Conservation (phyloP, 1,284 basidiomycete species). For the Leccinum fuscescens region DNA sequence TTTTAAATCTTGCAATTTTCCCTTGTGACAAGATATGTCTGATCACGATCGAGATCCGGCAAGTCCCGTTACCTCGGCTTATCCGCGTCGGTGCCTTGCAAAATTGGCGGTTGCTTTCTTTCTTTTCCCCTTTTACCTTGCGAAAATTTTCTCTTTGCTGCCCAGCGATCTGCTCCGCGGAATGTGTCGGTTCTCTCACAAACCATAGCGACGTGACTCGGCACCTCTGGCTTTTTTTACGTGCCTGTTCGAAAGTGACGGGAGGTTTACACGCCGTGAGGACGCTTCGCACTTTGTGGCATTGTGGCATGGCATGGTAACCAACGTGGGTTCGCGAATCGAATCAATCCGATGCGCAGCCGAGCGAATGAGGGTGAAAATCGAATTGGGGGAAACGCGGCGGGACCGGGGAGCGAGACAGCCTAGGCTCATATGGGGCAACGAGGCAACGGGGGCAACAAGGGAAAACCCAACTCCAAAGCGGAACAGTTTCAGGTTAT, state of each 20-base stretch:
- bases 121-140: not conserved
- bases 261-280: slow-evolving; percentile 4
- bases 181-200: slow-evolving; percentile 9
- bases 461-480: not conserved
- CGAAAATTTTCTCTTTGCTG: not conserved
- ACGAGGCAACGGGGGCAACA: not conserved
- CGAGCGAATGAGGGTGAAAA: not conserved
- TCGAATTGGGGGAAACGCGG: not conserved
- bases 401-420: not conserved
- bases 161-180: slow-evolving; percentile 7
- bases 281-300: slow-evolving; percentile 10
- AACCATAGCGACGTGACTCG: slow-evolving; percentile 5
- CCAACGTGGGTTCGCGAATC: slow-evolving; percentile 1
- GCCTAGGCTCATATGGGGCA: not conserved
- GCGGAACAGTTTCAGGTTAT: not conserved
- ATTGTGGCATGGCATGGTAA: slow-evolving; percentile 9
- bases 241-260: slow-evolving; percentile 18
- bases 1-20: not conserved
- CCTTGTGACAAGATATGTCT: slow-evolving; percentile 8
- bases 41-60: slow-evolving; percentile 24
- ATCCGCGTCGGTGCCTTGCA: slow-evolving; percentile 26
- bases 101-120: not conserved
- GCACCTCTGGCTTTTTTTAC: not conserved
- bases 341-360: slow-evolving; percentile 1
- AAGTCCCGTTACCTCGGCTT: slow-evolving; percentile 16